Percentiles rank a stretch among this genome's conserved stretches.
Conservation (phyloP, 2,329 filamentous ascomycete species). For the Xylariales sp. region DNA sequence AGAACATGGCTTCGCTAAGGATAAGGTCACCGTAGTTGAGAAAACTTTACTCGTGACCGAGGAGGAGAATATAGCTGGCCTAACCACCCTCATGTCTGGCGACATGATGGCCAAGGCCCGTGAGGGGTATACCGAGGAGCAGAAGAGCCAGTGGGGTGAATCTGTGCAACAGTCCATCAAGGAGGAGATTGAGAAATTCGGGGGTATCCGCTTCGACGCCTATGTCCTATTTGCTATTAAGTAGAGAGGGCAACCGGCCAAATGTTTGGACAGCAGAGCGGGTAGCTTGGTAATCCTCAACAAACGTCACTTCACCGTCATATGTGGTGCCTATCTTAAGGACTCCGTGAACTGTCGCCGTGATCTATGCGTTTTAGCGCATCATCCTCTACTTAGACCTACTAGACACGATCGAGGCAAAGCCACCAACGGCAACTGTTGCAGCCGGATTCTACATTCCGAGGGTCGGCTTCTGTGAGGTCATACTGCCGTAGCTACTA, state of each 20-base stretch:
- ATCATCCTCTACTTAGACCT: no score
- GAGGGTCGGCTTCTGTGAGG: no score
- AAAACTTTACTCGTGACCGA: constrained; percentile 44
- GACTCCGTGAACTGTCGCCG: no score
- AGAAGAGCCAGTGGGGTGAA: constrained; percentile 43
- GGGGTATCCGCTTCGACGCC: constrained; percentile 44
- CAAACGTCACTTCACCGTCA: no score
- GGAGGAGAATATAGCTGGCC: constrained; percentile 45
- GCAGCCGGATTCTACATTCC: no score
- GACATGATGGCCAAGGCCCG: constrained; percentile 48
- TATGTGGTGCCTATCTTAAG: no score
- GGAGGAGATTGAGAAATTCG: constrained; percentile 44
- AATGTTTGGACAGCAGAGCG: no score
- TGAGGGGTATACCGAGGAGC: constrained; percentile 44
- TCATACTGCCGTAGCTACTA: no score
- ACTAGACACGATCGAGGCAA: no score
- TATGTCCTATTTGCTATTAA: constrained; percentile 45
- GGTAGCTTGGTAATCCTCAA: no score
- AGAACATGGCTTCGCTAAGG: constrained; percentile 44
- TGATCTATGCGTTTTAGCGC: no score
- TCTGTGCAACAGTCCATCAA: constrained; percentile 41
- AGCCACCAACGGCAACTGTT: no score
- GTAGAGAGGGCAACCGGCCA: constrained; percentile 28
- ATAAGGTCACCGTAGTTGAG: constrained; percentile 39
- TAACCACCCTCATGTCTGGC: constrained; percentile 47